A percentile compares a stretch with the other conserved stretches of the same genome.
Evolutionary conservation across 129 eudicot species (phyloP).

Genomic region (sunflower (Helianthus annuus)): HanXRQr2.0-SUNRISE NC_035441.2:180292303-180292802

Average conservation of each 20-base stretch:
- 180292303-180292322: too few species aligned
- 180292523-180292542: background rate
- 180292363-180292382: too few species aligned
- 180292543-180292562: background rate
- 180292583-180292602: slow-evolving; percentile 10
- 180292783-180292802: background rate
- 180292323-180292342: too few species aligned
- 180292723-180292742: slow-evolving; percentile 46
- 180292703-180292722: slow-evolving; percentile 99
- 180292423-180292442: background rate
- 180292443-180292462: background rate
- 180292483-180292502: background rate
- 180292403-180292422: background rate
- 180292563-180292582: background rate
- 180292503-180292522: background rate
- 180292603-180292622: background rate
- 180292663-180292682: slow-evolving; percentile 58
- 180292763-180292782: background rate
- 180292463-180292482: background rate
- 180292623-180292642: background rate
- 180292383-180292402: too few species aligned
- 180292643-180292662: background rate
- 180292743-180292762: background rate
- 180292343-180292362: too few species aligned
- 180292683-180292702: slow-evolving; percentile 92